Base-by-base conservation (phyloP, 371 early-diverging fungal species). In the Dichotomocladium elegans region DNA sequence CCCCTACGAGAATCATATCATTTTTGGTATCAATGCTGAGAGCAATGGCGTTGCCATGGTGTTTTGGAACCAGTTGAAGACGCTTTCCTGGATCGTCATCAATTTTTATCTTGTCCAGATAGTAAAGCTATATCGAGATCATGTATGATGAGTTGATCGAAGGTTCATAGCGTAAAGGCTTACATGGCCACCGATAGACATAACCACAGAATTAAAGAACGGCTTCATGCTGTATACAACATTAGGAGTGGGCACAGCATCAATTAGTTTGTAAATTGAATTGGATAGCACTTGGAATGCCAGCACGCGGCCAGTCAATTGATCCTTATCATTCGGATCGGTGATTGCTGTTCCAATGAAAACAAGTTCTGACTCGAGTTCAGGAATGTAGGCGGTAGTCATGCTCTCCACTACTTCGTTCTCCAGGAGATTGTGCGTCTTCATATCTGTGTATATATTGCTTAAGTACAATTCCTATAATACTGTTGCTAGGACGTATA, bases 1-100 rank as follows among this genome's bases (percentile, higher is more conserved):
- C 98, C n/a, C 92, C 96, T 3, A 94, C 90, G 0, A 89, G 63
- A 25, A 95, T 59, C 29, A 77, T 74, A 53, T 92, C 85, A 12
- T 88, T 92, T 9, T 63, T 64, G 0, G 76, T 73, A 11, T 88
- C 81, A 40, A 93, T 42, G 4, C 66, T 62, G 10, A 90, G 53
- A 1, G 81, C 71, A 10, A 83, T 28, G 2, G 84, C 76, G 55
- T 89, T 85, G 11, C 86, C 83, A 45, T 75, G 77, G 17, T 70
- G 4, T 51, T 72, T 61, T 15, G 61, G 43, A 49, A 64, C 53
- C 52, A 72, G 60, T 4, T 43, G 22, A 14, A 70, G 34, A 26
- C 58, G 42, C 30, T 61, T 51, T 9, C 66, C 70, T 5, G n/a
- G 3, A 3, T 48, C 55, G 21, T 63, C 53, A 35, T 70, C 64